Conservation (phyloP, 2,329 filamentous ascomycete genomes). For the Trichoderma gracile region DNA sequence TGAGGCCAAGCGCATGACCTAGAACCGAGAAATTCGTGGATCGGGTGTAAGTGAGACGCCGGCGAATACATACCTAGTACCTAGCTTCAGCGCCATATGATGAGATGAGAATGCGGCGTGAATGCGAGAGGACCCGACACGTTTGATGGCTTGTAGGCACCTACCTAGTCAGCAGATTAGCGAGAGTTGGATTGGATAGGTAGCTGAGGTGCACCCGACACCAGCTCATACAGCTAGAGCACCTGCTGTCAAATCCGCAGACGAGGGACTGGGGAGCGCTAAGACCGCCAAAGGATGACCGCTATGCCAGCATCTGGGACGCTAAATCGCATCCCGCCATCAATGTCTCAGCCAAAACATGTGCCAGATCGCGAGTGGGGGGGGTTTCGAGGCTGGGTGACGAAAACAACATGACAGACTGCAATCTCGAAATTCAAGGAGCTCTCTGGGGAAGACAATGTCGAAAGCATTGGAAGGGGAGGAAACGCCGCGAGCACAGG, state of each 20-base stretch:
- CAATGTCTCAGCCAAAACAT: constrained; percentile 15
- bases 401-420: constrained; percentile 3
- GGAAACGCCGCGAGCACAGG: not conserved
- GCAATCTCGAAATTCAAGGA: not conserved
- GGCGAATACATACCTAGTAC: not conserved
- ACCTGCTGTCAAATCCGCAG: too few species aligned
- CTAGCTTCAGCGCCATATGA: not conserved
- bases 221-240: too few species aligned
- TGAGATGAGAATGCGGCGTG: too few species aligned
- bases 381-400: not conserved
- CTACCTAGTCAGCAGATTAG: constrained; percentile 11
- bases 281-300: constrained; percentile 4
- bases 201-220: too few species aligned
- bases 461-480: not conserved
- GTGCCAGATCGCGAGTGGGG: not conserved
- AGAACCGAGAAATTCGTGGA: not conserved
- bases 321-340: not conserved
- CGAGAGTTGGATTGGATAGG: not conserved
- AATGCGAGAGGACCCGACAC: too few species aligned
- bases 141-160: too few species aligned
- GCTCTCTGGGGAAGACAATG: too few species aligned
- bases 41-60: not conserved
- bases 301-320: not conserved
- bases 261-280: not conserved
- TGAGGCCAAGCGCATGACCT: constrained; percentile 18